A percentile compares a stretch with the other conserved stretches of the same genome.
These are phyloP conservation scores for Eucalyptus regnans DNA, from an alignment of 345 rosid species.

Conservation along the genomic window DNA sequence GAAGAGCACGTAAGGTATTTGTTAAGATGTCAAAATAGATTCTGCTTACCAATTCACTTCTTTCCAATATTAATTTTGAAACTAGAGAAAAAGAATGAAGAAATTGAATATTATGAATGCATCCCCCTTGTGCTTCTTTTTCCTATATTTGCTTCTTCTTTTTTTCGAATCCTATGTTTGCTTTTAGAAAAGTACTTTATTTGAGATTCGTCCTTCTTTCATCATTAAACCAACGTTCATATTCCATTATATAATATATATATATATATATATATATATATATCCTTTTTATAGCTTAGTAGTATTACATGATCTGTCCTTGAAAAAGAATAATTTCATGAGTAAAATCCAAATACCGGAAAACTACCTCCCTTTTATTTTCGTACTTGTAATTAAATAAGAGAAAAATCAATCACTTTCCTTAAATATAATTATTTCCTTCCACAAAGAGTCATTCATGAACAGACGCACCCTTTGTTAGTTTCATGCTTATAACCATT, in stretches of 20 bases:
- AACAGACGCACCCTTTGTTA: rapidly evolving
- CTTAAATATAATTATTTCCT: neutral
- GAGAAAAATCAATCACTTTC: neutral
- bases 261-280: too few relatives aligned
- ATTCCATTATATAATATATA: neutral
- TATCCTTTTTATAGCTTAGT: neutral
- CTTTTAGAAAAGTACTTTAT: neutral
- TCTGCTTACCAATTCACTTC: neutral
- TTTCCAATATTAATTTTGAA: neutral
- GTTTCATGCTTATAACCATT: neutral
- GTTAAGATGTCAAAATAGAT: neutral
- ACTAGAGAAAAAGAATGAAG: neutral
- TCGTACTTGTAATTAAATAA: neutral
- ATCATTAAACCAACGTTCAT: neutral
- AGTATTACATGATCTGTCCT: neutral
- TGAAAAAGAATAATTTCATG: neutral
- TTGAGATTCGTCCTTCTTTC: neutral
- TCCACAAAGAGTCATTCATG: neutral
- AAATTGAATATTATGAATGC: neutral
- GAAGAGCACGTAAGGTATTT: neutral
- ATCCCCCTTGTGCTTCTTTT: neutral
- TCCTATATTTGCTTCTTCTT: too few relatives aligned
- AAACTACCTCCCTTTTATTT: neutral
- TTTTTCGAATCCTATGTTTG: neutral
- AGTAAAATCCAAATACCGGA: neutral